Evolutionary conservation across 805 yeast species (phyloP), one percentile per base, ranked within the genome.

Genomic region (Candida boleticola): DNA sequence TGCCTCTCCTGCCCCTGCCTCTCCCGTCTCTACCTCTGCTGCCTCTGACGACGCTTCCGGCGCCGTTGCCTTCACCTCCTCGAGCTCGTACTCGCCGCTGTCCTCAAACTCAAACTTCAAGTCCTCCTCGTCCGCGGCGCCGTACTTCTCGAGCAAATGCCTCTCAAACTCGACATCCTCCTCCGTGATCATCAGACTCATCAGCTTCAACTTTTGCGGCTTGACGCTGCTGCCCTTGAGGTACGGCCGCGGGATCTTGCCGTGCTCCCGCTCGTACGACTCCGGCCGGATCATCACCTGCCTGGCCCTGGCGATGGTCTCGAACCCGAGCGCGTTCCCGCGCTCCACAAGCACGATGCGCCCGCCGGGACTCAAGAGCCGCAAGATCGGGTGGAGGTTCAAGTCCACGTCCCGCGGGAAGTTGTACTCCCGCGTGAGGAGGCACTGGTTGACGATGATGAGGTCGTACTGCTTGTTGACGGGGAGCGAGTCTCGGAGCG

Each of bases 261-360:
- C 83, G 30, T 63, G 57, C 49, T 80, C 85, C 10, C 63, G 61
- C 5, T 63, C 70, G 50, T 71, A 71, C 4, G 78, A 75, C 51
- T 85, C 95, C 0, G 97, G 97, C 51, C 98, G 79, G n/a, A 92
- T 66, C 77, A 89, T 79, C 3, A 88, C 65, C 59, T 92, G 97
- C 54, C 99, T 74, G 3, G 97, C 97, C 41, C 97, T 72, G 0
- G 96, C 95, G 43, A 89, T 76, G 2, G 80, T 73, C 62, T 93
- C 99, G 57, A 88, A 88, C 0, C 98, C 98, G 25, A 82, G 56
- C 0, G 97, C 88, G 42, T 85, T 86, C 2, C 99, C 99, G 48
- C 97, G 73, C 64, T 93, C 98, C 2, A 90, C 65, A 1, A 93
- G 58, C 1, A 89, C 82, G 10, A 92, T 62, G 44, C 82, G 82